Evolutionary conservation across 2,329 filamentous ascomycete genomes (phyloP).

Genomic region (Botrytis pseudocinerea): DNA sequence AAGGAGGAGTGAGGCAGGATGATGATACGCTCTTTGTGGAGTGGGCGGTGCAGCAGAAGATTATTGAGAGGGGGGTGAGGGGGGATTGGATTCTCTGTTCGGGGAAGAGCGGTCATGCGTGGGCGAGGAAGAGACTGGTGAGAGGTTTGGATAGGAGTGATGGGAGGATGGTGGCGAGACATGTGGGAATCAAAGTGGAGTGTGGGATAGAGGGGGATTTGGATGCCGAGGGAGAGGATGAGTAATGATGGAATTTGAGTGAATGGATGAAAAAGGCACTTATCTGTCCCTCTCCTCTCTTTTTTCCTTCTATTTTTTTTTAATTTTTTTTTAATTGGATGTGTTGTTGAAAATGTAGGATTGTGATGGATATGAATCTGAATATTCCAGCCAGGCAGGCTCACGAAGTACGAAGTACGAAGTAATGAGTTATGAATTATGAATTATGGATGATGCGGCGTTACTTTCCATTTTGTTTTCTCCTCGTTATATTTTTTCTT

Average conservation of each 20-base stretch:
- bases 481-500: background rate
- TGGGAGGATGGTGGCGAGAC: background rate
- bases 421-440: background rate
- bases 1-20: conserved; percentile 11
- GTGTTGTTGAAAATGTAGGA: background rate
- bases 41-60: conserved; percentile 31
- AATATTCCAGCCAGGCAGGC: background rate
- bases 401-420: background rate
- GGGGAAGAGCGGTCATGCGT: background rate
- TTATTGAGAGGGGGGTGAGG: conserved; percentile 29
- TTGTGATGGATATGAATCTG: background rate
- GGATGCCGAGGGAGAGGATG: conserved; percentile 34
- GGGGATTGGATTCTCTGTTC: conserved; percentile 16
- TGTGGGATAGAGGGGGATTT: conserved; percentile 25
- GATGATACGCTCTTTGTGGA: conserved; percentile 30
- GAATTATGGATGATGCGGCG: background rate
- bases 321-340: no score
- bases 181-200: background rate
- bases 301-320: background rate
- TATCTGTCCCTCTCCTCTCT: background rate
- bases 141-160: background rate
- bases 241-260: conserved; percentile 1
- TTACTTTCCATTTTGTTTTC: background rate
- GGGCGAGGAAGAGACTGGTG: background rate
- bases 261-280: background rate